phyloP scores from a whole-genome alignment of 148 eudicot species.

The Vaccinium darrowii region DNA sequence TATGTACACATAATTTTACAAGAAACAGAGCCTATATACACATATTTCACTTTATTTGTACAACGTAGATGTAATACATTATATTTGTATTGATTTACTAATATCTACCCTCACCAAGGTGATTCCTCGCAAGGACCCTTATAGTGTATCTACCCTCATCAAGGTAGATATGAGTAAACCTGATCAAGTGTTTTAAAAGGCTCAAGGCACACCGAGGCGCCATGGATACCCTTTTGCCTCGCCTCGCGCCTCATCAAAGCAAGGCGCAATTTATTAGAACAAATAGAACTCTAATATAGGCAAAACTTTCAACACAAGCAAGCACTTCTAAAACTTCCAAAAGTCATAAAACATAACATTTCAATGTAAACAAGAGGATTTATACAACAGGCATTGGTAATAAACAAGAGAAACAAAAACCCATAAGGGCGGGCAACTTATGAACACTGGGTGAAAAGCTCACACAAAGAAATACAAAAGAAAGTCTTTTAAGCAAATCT shows the following conservation, averaged over 20 bases:
- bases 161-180: background rate
- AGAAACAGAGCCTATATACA: too few relatives aligned
- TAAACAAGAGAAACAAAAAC: background rate
- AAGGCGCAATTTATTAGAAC: background rate
- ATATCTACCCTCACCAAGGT: too few relatives aligned
- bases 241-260: background rate
- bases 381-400: background rate
- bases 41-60: too few relatives aligned
- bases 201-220: background rate
- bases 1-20: too few relatives aligned
- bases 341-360: background rate
- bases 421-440: background rate
- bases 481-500: background rate
- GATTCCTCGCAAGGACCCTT: too few relatives aligned
- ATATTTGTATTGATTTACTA: too few relatives aligned
- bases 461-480: background rate
- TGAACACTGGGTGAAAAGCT: background rate
- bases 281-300: background rate
- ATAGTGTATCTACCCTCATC: too few relatives aligned
- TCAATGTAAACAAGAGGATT: background rate
- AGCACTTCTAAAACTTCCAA: background rate
- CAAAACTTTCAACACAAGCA: background rate
- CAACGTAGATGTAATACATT: too few relatives aligned
- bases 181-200: background rate
- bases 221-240: background rate